phyloP scores from a whole-genome alignment of 2,329 filamentous ascomycete species.

The Arthrobotrys pseudoclavata region DNA sequence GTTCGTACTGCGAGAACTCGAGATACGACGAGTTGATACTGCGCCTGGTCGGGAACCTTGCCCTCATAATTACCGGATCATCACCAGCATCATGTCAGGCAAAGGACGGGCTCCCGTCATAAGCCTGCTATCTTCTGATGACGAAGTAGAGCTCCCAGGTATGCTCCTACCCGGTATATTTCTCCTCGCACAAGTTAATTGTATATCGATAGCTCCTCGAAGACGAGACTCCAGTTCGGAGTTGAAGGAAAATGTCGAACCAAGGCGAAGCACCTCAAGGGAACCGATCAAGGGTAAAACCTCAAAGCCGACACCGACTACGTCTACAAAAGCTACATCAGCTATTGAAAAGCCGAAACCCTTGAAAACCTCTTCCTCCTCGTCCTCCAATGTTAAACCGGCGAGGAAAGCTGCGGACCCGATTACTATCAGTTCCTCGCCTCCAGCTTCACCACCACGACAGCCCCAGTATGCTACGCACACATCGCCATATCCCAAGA shows the following conservation, averaged over 20 bases:
- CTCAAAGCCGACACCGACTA: not conserved
- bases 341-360: not conserved
- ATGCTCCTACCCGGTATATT: not conserved
- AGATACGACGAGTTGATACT: slow-evolving; percentile 15
- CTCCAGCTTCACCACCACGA: slow-evolving; percentile 28
- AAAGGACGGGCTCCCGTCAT: slow-evolving; percentile 30
- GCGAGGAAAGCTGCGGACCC: slow-evolving; percentile 27
- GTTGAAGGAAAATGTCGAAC: slow-evolving; percentile 36
- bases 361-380: not conserved
- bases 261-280: slow-evolving; percentile 14
- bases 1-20: not conserved
- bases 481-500: slow-evolving; percentile 37
- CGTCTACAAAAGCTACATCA: not conserved
- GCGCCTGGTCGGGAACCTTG: too few species aligned
- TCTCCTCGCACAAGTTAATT: not conserved
- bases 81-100: slow-evolving; percentile 26
- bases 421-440: slow-evolving; percentile 50
- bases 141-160: slow-evolving; percentile 24
- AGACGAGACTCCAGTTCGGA: slow-evolving; percentile 26
- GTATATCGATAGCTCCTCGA: slow-evolving; percentile 20
- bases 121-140: slow-evolving; percentile 46
- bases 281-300: slow-evolving; percentile 1
- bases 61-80: too few species aligned
- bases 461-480: not conserved
- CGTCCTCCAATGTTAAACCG: slow-evolving; percentile 7